Evolutionary conservation across 2,329 filamentous ascomycete genomes (phyloP).

Genomic region (Aspergillaceae sp.): DNA sequence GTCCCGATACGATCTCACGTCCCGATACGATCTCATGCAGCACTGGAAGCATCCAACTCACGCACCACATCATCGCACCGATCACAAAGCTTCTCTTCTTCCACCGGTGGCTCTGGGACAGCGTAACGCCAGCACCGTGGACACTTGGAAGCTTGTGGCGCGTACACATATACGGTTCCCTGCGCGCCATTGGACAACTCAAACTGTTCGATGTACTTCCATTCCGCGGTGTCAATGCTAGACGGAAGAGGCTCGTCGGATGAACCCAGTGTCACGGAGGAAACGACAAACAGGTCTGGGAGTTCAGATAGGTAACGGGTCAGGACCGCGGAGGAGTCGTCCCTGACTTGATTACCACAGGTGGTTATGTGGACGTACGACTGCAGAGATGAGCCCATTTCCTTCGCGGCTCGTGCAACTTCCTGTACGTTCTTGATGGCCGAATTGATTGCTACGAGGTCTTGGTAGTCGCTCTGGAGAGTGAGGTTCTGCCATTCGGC

Average conservation of each 20-base stretch:
- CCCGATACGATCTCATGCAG: not conserved
- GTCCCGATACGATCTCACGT: not conserved
- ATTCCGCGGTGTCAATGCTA: slow-evolving; percentile 26
- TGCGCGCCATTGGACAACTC: slow-evolving; percentile 24
- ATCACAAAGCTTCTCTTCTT: slow-evolving; percentile 57
- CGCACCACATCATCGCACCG: slow-evolving; percentile 62
- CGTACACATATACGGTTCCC: slow-evolving; percentile 34
- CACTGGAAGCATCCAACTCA: slow-evolving; percentile 17
- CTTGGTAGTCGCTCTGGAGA: slow-evolving; percentile 40
- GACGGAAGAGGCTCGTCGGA: slow-evolving; percentile 19
- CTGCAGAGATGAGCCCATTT: slow-evolving; percentile 72
- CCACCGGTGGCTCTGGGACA: slow-evolving; percentile 40
- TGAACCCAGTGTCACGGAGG: slow-evolving; percentile 47
- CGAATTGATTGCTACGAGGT: slow-evolving; percentile 45
- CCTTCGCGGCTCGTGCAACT: slow-evolving; percentile 59
- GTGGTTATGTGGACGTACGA: slow-evolving; percentile 50
- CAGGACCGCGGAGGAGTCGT: slow-evolving; percentile 13
- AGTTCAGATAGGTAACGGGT: slow-evolving; percentile 42
- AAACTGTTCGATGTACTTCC: slow-evolving; percentile 38
- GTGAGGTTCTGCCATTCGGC: slow-evolving; percentile 33
- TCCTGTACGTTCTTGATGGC: slow-evolving; percentile 72
- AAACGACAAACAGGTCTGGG: slow-evolving; percentile 60
- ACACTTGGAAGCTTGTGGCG: slow-evolving; percentile 60
- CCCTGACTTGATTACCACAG: slow-evolving; percentile 13
- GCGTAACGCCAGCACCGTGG: slow-evolving; percentile 82